phyloP scores from a whole-genome alignment of 208 protist species.

The Trypanosoma caninum region DNA sequence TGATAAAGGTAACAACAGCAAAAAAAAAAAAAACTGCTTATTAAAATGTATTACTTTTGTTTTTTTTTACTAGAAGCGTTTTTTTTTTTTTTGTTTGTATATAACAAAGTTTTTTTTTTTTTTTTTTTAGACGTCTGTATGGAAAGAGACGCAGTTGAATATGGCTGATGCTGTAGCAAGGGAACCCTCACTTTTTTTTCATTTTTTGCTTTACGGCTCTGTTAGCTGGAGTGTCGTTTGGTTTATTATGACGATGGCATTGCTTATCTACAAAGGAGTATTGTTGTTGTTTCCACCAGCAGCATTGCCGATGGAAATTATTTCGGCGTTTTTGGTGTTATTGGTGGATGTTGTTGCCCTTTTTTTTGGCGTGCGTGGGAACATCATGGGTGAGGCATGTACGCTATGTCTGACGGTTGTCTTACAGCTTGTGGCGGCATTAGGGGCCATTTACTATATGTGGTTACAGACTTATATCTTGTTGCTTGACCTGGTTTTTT shows the following conservation, averaged over 20 bases:
- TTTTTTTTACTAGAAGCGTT: background rate
- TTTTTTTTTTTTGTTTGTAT: background rate
- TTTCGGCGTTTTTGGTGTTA: constrained; percentile 44
- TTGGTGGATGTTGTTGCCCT: constrained; percentile 36
- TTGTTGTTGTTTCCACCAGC: constrained; percentile 57
- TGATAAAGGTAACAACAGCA: no score
- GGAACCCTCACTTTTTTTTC: constrained; percentile 52
- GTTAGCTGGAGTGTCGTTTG: constrained; percentile 37
- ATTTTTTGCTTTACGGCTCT: constrained; percentile 37
- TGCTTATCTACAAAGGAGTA: constrained; percentile 62
- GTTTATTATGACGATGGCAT: constrained; percentile 49
- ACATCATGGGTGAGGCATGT: constrained; percentile 36
- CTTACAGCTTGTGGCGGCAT: constrained; percentile 34
- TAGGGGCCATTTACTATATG: constrained; percentile 74
- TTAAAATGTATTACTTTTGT: background rate
- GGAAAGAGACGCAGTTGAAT: background rate
- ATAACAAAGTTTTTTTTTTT: background rate
- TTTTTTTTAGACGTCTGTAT: background rate
- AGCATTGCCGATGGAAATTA: constrained; percentile 62
- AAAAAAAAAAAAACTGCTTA: no score
- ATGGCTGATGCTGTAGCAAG: constrained; percentile 6
- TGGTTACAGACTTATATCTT: constrained; percentile 84
- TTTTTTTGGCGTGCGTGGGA: constrained; percentile 47
- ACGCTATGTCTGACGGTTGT: constrained; percentile 31
- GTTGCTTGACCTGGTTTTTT: constrained; percentile 68